Evolutionary conservation across 768 basidiomycete species (phyloP).

Genomic region (Chiua virens): DNA sequence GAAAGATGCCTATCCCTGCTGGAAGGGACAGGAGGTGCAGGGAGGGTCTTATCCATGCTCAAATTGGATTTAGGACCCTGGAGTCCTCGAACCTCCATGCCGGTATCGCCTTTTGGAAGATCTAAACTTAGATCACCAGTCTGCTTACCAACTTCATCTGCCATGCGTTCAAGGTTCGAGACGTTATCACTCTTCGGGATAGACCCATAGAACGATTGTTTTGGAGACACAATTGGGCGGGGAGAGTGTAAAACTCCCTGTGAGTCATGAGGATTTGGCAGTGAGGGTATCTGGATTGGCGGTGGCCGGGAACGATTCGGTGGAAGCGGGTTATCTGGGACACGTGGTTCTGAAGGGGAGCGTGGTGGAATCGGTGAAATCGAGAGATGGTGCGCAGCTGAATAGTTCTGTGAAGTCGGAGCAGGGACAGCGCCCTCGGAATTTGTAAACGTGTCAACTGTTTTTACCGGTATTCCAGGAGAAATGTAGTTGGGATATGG

Average conservation of each 20-base stretch:
- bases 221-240: slow-evolving; percentile 67
- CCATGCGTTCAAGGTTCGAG: slow-evolving; percentile 70
- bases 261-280: slow-evolving; percentile 32
- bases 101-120: slow-evolving; percentile 22
- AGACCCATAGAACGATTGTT: slow-evolving; percentile 43
- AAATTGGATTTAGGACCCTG: slow-evolving; percentile 15
- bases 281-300: slow-evolving; percentile 22
- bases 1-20: slow-evolving; percentile 30
- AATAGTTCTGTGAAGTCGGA: slow-evolving; percentile 56
- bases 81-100: slow-evolving; percentile 18
- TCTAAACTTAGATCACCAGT: slow-evolving; percentile 28
- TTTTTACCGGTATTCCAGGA: slow-evolving; percentile 11
- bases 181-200: slow-evolving; percentile 45
- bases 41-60: slow-evolving; percentile 57
- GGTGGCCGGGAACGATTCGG: slow-evolving; percentile 14
- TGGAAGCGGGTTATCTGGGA: slow-evolving; percentile 1
- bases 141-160: slow-evolving; percentile 48
- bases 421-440: slow-evolving; percentile 58
- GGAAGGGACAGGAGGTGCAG: slow-evolving; percentile 55
- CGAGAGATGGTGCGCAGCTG: slow-evolving; percentile 56
- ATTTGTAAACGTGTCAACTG: slow-evolving; percentile 29
- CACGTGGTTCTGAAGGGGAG: slow-evolving; percentile 39
- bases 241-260: slow-evolving; percentile 57
- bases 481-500: slow-evolving; percentile 17
- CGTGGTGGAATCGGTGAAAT: slow-evolving; percentile 63